A percentile compares a stretch with the other conserved stretches of the same genome.
Evolutionary conservation across 2,329 filamentous ascomycete genomes (phyloP).

Genomic region (Onygenales sp.): DNA sequence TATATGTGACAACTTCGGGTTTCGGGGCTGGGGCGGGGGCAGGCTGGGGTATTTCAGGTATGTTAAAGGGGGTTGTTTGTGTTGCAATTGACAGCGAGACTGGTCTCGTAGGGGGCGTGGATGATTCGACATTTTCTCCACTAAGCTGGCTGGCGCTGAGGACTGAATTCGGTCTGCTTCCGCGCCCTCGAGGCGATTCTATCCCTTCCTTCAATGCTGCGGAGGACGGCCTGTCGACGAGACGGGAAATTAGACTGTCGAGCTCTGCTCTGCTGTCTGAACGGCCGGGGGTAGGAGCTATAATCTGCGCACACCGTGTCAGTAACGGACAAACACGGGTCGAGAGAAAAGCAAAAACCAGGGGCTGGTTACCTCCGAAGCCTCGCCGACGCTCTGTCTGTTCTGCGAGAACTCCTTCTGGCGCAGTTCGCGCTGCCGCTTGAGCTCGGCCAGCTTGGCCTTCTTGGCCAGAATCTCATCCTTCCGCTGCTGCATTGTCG

Average conservation of each 20-base stretch:
- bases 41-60: conserved; percentile 63
- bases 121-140: conserved; percentile 48
- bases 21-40: conserved; percentile 43
- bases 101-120: conserved; percentile 30
- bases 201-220: conserved; percentile 48
- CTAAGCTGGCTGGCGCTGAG: conserved; percentile 74
- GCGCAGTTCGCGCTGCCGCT: conserved; percentile 78
- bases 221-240: conserved; percentile 69
- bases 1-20: conserved; percentile 84
- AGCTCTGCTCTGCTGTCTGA: conserved; percentile 59
- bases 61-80: conserved; percentile 60
- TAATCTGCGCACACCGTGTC: conserved; percentile 9
- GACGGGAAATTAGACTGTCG: conserved; percentile 72
- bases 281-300: conserved; percentile 55
- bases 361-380: conserved; percentile 56
- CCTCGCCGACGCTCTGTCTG: conserved; percentile 58
- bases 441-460: conserved; percentile 92
- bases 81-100: conserved; percentile 41
- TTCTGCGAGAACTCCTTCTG: conserved; percentile 63
- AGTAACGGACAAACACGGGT: background rate
- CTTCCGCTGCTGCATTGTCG: conserved; percentile 58
- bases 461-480: conserved; percentile 96
- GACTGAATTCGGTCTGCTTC: conserved; percentile 78
- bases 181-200: conserved; percentile 36
- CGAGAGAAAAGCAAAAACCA: background rate